Conservation (phyloP, 441 rosid genomes). For the Mallotus repandus region DNA sequence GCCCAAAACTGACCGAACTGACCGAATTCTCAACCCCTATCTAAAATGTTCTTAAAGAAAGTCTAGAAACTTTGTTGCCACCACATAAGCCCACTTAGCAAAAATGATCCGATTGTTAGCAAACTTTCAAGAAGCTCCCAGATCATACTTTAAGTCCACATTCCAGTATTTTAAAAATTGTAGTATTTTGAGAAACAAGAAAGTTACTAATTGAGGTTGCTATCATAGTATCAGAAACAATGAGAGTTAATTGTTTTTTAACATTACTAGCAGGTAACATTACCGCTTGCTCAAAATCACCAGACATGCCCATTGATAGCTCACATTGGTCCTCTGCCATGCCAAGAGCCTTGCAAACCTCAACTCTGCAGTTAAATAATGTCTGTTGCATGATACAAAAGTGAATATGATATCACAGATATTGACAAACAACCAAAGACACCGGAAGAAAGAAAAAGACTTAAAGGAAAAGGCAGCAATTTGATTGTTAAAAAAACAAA, state of each 20-base stretch:
- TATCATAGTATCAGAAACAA: neutral
- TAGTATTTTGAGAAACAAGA: neutral
- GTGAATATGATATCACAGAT: constrained; percentile 1
- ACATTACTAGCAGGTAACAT: constrained; percentile 2
- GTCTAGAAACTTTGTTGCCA: too few relatives aligned
- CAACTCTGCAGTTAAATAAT: constrained; percentile 60
- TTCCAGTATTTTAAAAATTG: neutral
- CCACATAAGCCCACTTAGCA: too few relatives aligned
- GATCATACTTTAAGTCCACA: neutral
- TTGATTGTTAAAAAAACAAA: too few relatives aligned
- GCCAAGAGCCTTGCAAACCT: constrained; percentile 80
- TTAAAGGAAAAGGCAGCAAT: too few relatives aligned
- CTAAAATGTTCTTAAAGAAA: too few relatives aligned
- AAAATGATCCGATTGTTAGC: too few relatives aligned
- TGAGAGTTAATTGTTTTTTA: neutral
- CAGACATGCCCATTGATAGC: constrained; percentile 94
- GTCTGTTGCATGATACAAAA: constrained; percentile 39
- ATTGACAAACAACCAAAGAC: neutral
- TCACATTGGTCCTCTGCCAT: constrained; percentile 65
- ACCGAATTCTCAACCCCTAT: too few relatives aligned
- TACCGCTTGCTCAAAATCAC: constrained; percentile 90
- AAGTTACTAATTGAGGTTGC: neutral
- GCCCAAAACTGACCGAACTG: too few relatives aligned
- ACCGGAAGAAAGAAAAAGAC: neutral
- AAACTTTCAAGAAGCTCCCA: neutral